These are phyloP conservation scores for Penicillium sp. DNA, from an alignment of 2,329 filamentous ascomycete species.

Conservation along the genomic window DNA sequence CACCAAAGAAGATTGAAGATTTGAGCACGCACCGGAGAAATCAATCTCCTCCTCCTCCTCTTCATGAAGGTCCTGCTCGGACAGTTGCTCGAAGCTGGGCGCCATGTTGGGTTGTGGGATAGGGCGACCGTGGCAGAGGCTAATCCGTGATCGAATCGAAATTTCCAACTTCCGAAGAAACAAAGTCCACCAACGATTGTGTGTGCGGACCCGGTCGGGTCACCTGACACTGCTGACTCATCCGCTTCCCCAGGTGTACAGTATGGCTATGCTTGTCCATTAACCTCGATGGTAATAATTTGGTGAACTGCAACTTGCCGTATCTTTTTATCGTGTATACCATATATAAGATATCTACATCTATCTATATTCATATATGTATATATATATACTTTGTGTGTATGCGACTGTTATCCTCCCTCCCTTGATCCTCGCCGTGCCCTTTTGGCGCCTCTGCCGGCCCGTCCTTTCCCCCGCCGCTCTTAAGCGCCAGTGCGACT, in stretches of 20 bases:
- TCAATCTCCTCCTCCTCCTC: slow-evolving; percentile 93
- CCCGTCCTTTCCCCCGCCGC: slow-evolving; percentile 39
- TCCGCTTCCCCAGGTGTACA: slow-evolving; percentile 8
- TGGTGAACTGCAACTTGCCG: too few species aligned
- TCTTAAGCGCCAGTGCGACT: slow-evolving; percentile 45
- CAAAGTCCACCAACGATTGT: slow-evolving; percentile 33
- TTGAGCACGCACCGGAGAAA: slow-evolving; percentile 65
- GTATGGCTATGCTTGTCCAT: too few species aligned
- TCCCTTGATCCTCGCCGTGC: slow-evolving; percentile 2
- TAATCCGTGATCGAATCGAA: slow-evolving; percentile 1
- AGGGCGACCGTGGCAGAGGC: slow-evolving; percentile 20
- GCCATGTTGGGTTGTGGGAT: slow-evolving; percentile 69
- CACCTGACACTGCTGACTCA: slow-evolving; percentile 8
- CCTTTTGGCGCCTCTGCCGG: slow-evolving; percentile 10
- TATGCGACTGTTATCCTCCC: too few species aligned
- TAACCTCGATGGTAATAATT: too few species aligned
- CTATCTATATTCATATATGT: too few species aligned
- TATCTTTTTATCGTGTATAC: too few species aligned
- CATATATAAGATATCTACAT: too few species aligned
- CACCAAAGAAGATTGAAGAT: slow-evolving; percentile 20
- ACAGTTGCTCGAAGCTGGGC: slow-evolving; percentile 88
- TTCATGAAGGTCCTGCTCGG: slow-evolving; percentile 88
- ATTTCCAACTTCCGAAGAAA: slow-evolving; percentile 25
- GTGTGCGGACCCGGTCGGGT: slow-evolving; percentile 24
- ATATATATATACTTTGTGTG: too few species aligned